Conservation (phyloP, 345 rosid genomes). For the Eucalyptus rudis region DNA sequence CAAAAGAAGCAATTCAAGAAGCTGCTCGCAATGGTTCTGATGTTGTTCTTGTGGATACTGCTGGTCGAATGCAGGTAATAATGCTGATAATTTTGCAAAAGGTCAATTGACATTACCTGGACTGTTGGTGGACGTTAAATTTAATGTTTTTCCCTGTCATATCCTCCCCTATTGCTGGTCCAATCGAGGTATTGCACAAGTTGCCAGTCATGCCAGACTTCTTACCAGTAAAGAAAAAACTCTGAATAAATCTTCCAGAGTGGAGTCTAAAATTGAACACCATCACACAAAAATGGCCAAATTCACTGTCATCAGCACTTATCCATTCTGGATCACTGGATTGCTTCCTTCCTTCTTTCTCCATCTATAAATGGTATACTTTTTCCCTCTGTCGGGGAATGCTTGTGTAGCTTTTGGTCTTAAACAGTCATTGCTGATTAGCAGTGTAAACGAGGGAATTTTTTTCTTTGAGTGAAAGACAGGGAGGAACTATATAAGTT, state of each 20-base stretch:
- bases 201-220: not conserved
- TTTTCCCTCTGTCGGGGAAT: not conserved
- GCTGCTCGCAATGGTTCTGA: conserved; percentile 80
- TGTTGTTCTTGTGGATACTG: conserved; percentile 98
- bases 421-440: not conserved
- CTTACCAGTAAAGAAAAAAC: not conserved
- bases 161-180: not conserved
- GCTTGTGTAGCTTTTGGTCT: not conserved
- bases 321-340: not conserved
- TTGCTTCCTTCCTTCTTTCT: not conserved
- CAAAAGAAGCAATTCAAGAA: conserved; percentile 96
- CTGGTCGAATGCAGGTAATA: conserved; percentile 95
- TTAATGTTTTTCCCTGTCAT: not conserved
- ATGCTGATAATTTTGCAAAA: not conserved
- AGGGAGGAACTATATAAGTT: not conserved
- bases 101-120: not conserved
- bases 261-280: not conserved
- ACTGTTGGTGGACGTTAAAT: not conserved
- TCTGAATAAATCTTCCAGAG: not conserved
- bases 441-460: not conserved
- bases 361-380: not conserved
- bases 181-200: not conserved
- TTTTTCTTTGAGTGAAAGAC: not conserved
- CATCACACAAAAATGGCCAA: not conserved
- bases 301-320: not conserved